Evolutionary conservation across 208 protist genomes (phyloP).

Genomic region (Crithidia brevicula): DNA sequence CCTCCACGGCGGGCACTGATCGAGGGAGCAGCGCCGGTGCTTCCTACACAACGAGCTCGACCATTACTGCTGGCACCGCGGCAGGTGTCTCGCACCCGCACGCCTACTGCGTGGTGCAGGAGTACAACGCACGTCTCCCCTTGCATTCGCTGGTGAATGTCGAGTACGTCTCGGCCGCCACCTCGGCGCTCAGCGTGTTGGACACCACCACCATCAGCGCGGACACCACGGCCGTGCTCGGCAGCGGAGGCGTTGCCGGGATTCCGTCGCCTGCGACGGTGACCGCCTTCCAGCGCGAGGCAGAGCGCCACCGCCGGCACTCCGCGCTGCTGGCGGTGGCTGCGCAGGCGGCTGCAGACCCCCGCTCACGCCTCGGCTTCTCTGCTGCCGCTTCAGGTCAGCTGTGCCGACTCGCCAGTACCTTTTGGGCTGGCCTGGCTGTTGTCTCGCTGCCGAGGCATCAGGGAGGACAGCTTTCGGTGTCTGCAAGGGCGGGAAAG

Average conservation of each 20-base stretch:
- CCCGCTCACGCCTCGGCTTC: slow-evolving; percentile 22
- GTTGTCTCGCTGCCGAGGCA: slow-evolving; percentile 20
- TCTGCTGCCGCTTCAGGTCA: slow-evolving; percentile 6
- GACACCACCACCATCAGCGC: background rate
- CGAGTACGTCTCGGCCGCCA: slow-evolving; percentile 84
- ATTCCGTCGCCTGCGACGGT: slow-evolving; percentile 3
- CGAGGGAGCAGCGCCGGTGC: background rate
- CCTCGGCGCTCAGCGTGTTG: slow-evolving; percentile 24
- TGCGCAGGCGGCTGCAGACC: slow-evolving; percentile 15
- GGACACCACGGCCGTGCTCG: background rate
- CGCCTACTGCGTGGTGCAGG: slow-evolving; percentile 24
- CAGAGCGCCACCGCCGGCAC: slow-evolving; percentile 8
- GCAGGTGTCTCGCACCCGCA: background rate
- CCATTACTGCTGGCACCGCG: background rate
- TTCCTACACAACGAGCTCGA: background rate
- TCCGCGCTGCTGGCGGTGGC: slow-evolving; percentile 12
- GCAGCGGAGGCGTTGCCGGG: background rate
- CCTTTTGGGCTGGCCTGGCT: slow-evolving; percentile 27
- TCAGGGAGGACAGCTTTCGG: too few species aligned
- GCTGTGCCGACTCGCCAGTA: slow-evolving; percentile 16
- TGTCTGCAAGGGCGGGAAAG: too few species aligned
- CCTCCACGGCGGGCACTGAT: background rate
- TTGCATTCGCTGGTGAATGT: slow-evolving; percentile 75
- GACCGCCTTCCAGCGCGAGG: slow-evolving; percentile 12
- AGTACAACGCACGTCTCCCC: slow-evolving; percentile 52